Evolutionary conservation across 2,329 filamentous ascomycete genomes (phyloP), one percentile per base, ranked within the genome.

Genomic region (Mariannaea elegans): DNA sequence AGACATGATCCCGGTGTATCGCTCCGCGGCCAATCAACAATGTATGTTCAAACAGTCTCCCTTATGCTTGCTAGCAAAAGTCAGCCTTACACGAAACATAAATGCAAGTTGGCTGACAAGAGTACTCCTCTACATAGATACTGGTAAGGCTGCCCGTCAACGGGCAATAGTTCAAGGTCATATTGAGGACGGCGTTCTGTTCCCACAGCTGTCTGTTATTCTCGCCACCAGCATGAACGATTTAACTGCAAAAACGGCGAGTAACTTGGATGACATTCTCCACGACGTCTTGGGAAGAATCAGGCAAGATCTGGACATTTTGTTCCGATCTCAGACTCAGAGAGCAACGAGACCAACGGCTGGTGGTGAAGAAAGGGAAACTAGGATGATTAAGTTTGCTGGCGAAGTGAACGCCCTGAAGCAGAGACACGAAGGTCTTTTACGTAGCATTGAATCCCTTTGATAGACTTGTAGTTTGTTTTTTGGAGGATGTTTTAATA

Each of bases 1-100:
- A 42, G 54, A 65, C 4, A 65, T 65, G 63, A 13, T 65, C 0
- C 63, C 61, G 1, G 4, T 34, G 0, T 65, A 65, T 38, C 47
- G 63, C 1, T 59, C 53, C 3, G 63, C 63, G 1, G 32, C 23
- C 3, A 53, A 14, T 2, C 19, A 61, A 41, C 0, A 0, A 0
- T 41, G 60, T 65, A 39, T 9, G 50, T 45, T 24, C 12, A 6
- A 10, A 18, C 36, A 19, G 7, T 18, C 24, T 13, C 8, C 38
- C 23, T 41, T 7, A 9, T 5, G 5, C 9, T 53, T 31, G 8
- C 18, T 8, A 34, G 12, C 12, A 21, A 18, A 12, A 9, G 3
- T 32, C 7, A 1, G 8, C 21, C n/a, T 5, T 14, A 7, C n/a
- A 4, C 2, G 21, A 1, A 16, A 10, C 8, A 2, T 7, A 32